Conservation (phyloP, 2,329 filamentous ascomycete genomes). For the Fusarium dlaminii region DNA sequence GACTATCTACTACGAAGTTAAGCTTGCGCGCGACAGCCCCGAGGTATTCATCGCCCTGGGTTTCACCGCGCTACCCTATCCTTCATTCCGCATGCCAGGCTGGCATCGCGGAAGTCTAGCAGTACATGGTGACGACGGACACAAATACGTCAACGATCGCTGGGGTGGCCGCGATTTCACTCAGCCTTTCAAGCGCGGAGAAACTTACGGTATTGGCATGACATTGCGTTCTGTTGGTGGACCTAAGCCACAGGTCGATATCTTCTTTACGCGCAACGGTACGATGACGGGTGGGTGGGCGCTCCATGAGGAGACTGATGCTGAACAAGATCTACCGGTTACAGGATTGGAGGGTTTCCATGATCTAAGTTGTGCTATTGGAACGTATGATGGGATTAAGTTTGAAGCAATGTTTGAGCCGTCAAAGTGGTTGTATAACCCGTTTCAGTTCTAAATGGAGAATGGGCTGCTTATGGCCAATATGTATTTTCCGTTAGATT, state of each 20-base stretch:
- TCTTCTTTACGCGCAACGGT: conserved; percentile 78
- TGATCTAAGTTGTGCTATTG: conserved; percentile 76
- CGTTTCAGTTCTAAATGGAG: conserved; percentile 27
- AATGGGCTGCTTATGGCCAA: not conserved
- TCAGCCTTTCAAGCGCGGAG: conserved; percentile 67
- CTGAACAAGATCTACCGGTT: conserved; percentile 67
- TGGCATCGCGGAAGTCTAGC: conserved; percentile 81
- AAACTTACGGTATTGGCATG: conserved; percentile 79
- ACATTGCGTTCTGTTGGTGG: conserved; percentile 56
- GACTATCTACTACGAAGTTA: conserved; percentile 79
- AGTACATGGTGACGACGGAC: conserved; percentile 84
- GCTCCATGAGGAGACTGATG: conserved; percentile 78
- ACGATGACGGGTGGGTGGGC: conserved; percentile 70
- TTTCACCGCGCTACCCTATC: conserved; percentile 78
- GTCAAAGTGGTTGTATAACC: conserved; percentile 64
- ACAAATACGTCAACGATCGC: conserved; percentile 78
- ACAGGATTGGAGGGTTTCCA: conserved; percentile 75
- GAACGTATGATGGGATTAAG: conserved; percentile 73
- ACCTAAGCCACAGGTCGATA: conserved; percentile 45
- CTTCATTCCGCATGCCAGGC: conserved; percentile 79
- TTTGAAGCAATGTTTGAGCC: conserved; percentile 74
- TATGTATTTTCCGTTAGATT: not conserved
- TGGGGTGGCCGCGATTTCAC: conserved; percentile 79
- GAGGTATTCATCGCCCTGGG: conserved; percentile 71
- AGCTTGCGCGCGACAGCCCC: conserved; percentile 57